These are phyloP conservation scores for Colletotrichum zoysiae DNA, from an alignment of 2,329 filamentous ascomycete genomes.

Conservation along the genomic window DNA sequence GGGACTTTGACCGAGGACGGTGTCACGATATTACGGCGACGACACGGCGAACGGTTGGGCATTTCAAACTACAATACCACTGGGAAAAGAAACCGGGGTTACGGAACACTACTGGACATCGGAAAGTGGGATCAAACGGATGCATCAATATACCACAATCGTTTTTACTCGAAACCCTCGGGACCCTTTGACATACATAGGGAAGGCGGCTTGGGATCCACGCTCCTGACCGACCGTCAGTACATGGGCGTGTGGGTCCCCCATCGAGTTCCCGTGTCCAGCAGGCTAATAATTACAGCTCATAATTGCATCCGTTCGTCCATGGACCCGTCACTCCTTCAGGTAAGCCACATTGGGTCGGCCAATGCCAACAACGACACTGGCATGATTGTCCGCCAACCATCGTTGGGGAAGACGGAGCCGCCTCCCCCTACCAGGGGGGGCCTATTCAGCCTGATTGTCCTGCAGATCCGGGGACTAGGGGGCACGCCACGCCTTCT, in stretches of 20 bases:
- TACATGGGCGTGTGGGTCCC: slow-evolving; percentile 9
- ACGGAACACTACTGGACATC: not conserved
- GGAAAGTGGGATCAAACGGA: not conserved
- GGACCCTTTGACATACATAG: not conserved
- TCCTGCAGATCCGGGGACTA: slow-evolving; percentile 23
- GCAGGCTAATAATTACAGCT: slow-evolving; percentile 29
- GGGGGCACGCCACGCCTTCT: slow-evolving; percentile 3
- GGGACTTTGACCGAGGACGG: not conserved
- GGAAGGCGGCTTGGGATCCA: not conserved
- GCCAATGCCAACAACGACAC: slow-evolving; percentile 33
- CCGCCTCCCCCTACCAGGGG: slow-evolving; percentile 22
- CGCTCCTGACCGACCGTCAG: not conserved
- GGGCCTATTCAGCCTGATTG: slow-evolving; percentile 30
- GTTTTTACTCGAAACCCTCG: not conserved
- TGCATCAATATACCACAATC: slow-evolving; percentile 15
- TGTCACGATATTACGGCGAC: not conserved
- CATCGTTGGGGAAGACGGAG: slow-evolving; percentile 37
- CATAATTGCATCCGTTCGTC: slow-evolving; percentile 23
- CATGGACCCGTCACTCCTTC: slow-evolving; percentile 31
- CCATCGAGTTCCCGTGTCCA: not conserved
- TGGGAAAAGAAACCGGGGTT: not conserved
- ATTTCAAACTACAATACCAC: not conserved
- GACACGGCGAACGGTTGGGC: not conserved
- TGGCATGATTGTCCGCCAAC: slow-evolving; percentile 38
- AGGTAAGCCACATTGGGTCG: slow-evolving; percentile 38